phyloP scores from a whole-genome alignment of 2,329 filamentous ascomycete species.

The Pseudocercospora crystallina region DNA sequence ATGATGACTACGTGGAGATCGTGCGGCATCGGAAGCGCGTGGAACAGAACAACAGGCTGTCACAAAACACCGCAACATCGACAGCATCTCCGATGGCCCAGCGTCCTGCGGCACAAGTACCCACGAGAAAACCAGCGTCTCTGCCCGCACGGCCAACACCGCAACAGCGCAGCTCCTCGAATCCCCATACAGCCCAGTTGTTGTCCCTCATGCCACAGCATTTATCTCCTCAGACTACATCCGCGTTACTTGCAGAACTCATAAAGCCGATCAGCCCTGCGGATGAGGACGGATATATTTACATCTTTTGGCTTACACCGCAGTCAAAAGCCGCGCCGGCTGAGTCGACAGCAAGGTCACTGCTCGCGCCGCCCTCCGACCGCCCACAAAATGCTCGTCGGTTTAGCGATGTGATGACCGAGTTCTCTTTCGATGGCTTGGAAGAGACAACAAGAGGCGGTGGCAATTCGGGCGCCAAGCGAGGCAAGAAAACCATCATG shows the following conservation, averaged over 20 bases:
- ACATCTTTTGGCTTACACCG: constrained; percentile 92
- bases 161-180: constrained; percentile 21
- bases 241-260: constrained; percentile 73
- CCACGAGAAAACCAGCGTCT: constrained; percentile 12
- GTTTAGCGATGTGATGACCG: constrained; percentile 36
- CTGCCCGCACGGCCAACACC: constrained; percentile 10
- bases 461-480: background rate
- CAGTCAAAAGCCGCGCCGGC: constrained; percentile 58
- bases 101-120: constrained; percentile 4
- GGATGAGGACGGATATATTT: constrained; percentile 89
- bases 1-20: constrained; percentile 47
- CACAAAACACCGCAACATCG: constrained; percentile 7
- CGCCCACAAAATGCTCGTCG: constrained; percentile 21
- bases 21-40: constrained; percentile 41
- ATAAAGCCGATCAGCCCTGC: constrained; percentile 69
- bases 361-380: constrained; percentile 29
- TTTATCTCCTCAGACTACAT: constrained; percentile 66
- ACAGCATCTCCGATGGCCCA: constrained; percentile 15
- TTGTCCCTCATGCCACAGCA: constrained; percentile 68
- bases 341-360: constrained; percentile 41
- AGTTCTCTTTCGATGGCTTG: constrained; percentile 30
- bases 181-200: constrained; percentile 39
- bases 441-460: background rate
- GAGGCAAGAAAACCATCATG: constrained; percentile 59
- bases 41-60: constrained; percentile 18